Base-by-base conservation (phyloP, 352 stramenopile genomes). In the Globisporangium apiculatum region DNA sequence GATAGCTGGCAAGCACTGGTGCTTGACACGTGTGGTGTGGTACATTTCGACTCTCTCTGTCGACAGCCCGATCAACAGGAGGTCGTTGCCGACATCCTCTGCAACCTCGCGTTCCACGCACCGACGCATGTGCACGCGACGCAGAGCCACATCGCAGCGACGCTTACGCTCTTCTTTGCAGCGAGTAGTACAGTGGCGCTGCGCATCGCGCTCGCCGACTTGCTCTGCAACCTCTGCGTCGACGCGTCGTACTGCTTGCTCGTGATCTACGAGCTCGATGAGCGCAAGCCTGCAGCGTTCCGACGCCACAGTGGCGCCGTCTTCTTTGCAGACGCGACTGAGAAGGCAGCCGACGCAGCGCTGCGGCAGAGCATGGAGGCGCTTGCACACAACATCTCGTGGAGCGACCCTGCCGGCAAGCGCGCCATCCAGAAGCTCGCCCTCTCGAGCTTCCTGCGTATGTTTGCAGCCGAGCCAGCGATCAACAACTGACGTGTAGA, bases 311-410 rank as follows among this genome's bases (percentile, higher is more conserved):
- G 76, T 38, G 79, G 81, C 2, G 77, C 72, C 3, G 79, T 87
- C 3, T 89, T 76, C 51, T 78, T 92, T 38, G 54, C 66, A 1
- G 67, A 81, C 31, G 51, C 81, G 31, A 74, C 76, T 0, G 77
- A 92, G n/a, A 50, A 61, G 35, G 53, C 65, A 14, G 24, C 48
- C 1, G 65, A 89, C 42, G 55, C 58, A 0, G 69, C 71, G 35
- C 61, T 92, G n/a, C 69, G 72, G 12, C 66, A 73, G 56, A 90
- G 76, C 51, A 85, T 92, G 63, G 74, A 85, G 51, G 66, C 79
- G 0, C 61, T 88, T 0, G 74, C 75, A 0, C 82, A 90, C 57
- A 91, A 91, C 54, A 63, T 92, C 10, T 79, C 82, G 2, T 90
- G 79, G 79, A 88, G 79, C 55, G 79, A 89, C 50, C 70, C 76